Conservation (phyloP, 2,329 filamentous ascomycete species). For the Fusarium coicis region DNA sequence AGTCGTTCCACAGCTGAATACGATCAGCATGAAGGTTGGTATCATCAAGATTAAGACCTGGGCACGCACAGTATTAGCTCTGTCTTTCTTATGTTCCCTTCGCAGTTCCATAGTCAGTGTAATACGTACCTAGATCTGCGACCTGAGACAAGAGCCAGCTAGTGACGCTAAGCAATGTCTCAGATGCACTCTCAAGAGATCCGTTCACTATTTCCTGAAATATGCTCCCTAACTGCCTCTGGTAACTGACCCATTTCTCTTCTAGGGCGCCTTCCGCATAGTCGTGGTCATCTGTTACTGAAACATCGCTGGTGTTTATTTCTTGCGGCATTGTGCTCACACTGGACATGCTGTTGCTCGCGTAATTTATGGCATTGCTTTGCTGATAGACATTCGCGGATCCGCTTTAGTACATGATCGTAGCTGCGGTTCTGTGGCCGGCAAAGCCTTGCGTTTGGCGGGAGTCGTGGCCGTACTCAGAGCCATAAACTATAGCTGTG, state of each 20-base stretch:
- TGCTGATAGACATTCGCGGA: conserved; percentile 73
- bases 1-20: conserved; percentile 89
- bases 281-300: conserved; percentile 66
- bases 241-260: conserved; percentile 75
- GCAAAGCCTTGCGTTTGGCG: conserved; percentile 66
- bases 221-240: conserved; percentile 70
- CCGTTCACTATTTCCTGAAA: conserved; percentile 76
- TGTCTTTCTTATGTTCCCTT: background rate
- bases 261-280: conserved; percentile 68
- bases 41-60: conserved; percentile 88
- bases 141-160: conserved; percentile 68
- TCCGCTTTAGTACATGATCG: conserved; percentile 75
- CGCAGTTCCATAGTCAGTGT: background rate
- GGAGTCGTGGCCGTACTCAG: conserved; percentile 73
- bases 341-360: conserved; percentile 57
- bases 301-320: conserved; percentile 54
- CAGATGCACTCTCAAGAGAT: conserved; percentile 60
- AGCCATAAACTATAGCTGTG: conserved; percentile 66
- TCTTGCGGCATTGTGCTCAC: conserved; percentile 58
- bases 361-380: conserved; percentile 67
- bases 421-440: conserved; percentile 67
- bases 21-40: conserved; percentile 78
- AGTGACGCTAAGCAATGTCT: conserved; percentile 63
- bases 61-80: conserved; percentile 24
- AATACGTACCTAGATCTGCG: conserved; percentile 62